Evolutionary conservation across 805 yeast species (phyloP).

Genomic region (Jamesozyma gamospora): DNA sequence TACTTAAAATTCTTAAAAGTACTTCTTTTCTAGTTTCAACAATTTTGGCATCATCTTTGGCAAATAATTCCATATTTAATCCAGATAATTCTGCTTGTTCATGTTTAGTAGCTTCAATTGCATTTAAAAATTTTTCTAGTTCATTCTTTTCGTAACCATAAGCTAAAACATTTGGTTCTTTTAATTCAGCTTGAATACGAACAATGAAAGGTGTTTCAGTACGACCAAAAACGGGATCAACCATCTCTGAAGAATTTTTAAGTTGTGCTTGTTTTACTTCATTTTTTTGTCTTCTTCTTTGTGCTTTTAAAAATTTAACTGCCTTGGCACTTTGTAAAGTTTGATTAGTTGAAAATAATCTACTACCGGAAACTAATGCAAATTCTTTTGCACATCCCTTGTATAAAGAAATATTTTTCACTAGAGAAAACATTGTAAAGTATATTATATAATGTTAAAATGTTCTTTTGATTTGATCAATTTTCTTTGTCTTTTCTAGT

Average conservation of each 20-base stretch:
- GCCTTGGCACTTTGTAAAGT: conserved; percentile 20
- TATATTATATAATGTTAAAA: background rate
- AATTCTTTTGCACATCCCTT: background rate
- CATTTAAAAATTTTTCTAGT: conserved; percentile 65
- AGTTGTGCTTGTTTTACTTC: conserved; percentile 26
- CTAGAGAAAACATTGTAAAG: background rate
- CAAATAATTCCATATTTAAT: conserved; percentile 16
- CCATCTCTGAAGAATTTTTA: conserved; percentile 28
- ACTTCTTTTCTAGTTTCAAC: conserved; percentile 57
- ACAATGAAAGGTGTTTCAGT: conserved; percentile 54
- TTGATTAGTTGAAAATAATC: conserved; percentile 7
- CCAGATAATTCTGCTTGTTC: conserved; percentile 20
- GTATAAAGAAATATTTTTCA: background rate
- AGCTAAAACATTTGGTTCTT: conserved; percentile 56
- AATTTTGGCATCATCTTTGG: conserved; percentile 25
- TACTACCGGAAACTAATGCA: background rate
- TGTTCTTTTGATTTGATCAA: no score
- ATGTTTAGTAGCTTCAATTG: conserved; percentile 31
- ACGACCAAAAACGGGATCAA: conserved; percentile 83
- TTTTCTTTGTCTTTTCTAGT: no score
- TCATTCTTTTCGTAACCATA: conserved; percentile 50
- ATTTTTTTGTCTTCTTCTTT: conserved; percentile 28
- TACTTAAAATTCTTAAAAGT: conserved; percentile 57
- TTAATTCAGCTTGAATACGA: conserved; percentile 55
- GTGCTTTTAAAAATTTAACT: conserved; percentile 26